phyloP scores from a whole-genome alignment of 129 eudicot genomes.

The Mikania micrantha region DNA sequence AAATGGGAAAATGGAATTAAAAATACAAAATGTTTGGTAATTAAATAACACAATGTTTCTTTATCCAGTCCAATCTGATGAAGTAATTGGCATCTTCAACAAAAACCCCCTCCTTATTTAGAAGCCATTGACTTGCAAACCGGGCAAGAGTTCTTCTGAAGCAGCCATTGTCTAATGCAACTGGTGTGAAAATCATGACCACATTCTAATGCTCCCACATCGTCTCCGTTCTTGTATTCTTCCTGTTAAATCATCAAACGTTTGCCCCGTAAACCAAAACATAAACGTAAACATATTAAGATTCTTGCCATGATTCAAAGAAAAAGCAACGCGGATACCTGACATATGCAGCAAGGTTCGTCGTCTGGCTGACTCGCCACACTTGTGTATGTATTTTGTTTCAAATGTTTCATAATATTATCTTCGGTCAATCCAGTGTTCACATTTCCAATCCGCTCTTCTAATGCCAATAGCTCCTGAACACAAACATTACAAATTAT shows the following conservation, averaged over 20 bases:
- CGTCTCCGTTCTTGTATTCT: slow-evolving; percentile 54
- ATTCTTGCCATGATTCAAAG: too few species aligned
- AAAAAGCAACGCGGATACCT: slow-evolving; percentile 25
- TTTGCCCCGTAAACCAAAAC: neutral
- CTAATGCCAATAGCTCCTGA: slow-evolving; percentile 83
- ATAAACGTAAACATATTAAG: neutral
- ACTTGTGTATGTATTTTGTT: slow-evolving; percentile 26
- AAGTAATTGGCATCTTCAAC: too few species aligned
- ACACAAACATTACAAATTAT: too few species aligned
- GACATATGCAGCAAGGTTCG: slow-evolving; percentile 85
- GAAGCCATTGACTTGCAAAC: too few species aligned
- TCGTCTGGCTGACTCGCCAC: slow-evolving; percentile 31
- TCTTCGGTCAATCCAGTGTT: slow-evolving; percentile 71
- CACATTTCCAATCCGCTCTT: slow-evolving; percentile 82
- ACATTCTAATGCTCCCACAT: slow-evolving; percentile 64
- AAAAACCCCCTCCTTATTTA: too few species aligned
- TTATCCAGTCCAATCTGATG: too few species aligned
- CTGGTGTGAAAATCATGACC: slow-evolving; percentile 65
- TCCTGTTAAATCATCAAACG: slow-evolving; percentile 29
- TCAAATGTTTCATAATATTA: slow-evolving; percentile 42
- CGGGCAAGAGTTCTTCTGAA: too few species aligned
- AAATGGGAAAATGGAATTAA: too few species aligned
- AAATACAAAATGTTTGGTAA: too few species aligned
- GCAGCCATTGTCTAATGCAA: too few species aligned
- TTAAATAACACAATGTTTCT: too few species aligned